Evolutionary conservation across 1,284 basidiomycete species (phyloP), one percentile per base, ranked within the genome.

Genomic region (Amylostereum areolatum): DNA sequence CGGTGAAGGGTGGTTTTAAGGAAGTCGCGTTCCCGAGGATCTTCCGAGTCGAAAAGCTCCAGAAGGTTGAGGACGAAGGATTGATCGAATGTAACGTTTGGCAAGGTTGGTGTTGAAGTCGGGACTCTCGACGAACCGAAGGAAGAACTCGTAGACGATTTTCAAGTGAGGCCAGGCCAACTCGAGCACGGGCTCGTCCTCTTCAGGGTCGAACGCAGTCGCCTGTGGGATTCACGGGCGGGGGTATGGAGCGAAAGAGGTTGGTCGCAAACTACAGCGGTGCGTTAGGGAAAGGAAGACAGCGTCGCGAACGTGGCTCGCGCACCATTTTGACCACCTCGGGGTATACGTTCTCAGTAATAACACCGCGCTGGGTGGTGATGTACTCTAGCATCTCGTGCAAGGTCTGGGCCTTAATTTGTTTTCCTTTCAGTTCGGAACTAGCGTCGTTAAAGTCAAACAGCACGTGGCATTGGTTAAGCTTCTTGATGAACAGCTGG

Each of bases 311-410:
- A 25, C n/a, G 24, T 32, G 43, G 42, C 4, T 36, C 5, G 71
- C 85, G 57, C 57, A 92, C 94, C 97, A 99, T 99, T 66, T 85
- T 85, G 59, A 99, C 92, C 54, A 99, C 96, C 76, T 99, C 97
- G 45, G 97, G 97, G 80, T 99, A 99, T 82, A 99, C 80, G 61
- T 80, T 83, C 68, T 99, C 97, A 45, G 94, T 97, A 64, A 99
- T 97, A 59, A 98, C 94, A 55, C 91, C 89, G 54, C 93, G 83
- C 68, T 97, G 93, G 46, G 90, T 93, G 47, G 96, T 98, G 67
- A 99, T 97, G 69, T 98, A 99, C 64, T 99, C 97, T 64, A 99
- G 80, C 92, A 99, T 94, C 73, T 99, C 97, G 59, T 97, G 93
- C 48, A 99, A 72, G 4, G 97, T 94, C 64, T 97, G 92, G 1